phyloP scores from a whole-genome alignment of 2,329 filamentous ascomycete species.

The Sporothrix protearum region DNA sequence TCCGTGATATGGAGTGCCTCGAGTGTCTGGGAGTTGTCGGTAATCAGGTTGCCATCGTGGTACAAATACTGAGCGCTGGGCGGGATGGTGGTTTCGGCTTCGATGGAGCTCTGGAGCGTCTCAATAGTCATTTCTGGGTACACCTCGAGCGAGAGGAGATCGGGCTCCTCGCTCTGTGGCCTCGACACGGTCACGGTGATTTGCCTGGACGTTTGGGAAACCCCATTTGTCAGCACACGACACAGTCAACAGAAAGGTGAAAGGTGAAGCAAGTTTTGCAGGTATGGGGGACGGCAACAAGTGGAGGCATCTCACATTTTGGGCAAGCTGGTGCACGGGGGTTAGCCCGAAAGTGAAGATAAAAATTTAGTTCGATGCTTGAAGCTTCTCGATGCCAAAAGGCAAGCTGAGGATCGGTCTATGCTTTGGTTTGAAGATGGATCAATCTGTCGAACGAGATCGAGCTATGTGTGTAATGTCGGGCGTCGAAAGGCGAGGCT shows the following conservation, averaged over 20 bases:
- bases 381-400: background rate
- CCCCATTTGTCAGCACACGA: background rate
- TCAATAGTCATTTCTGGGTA: conserved; percentile 77
- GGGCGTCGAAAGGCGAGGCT: background rate
- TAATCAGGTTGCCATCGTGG: conserved; percentile 80
- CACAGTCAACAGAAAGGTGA: background rate
- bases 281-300: background rate
- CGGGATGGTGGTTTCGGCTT: conserved; percentile 75
- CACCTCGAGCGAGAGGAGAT: conserved; percentile 78
- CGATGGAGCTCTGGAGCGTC: conserved; percentile 81
- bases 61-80: conserved; percentile 76
- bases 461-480: background rate
- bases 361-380: background rate
- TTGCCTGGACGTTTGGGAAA: conserved; percentile 54
- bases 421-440: background rate
- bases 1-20: conserved; percentile 76
- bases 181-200: conserved; percentile 83
- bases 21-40: conserved; percentile 74
- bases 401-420: background rate
- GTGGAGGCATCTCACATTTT: conserved; percentile 19
- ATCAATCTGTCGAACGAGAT: background rate
- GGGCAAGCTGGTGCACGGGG: conserved; percentile 8
- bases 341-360: background rate
- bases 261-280: background rate
- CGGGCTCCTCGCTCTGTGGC: conserved; percentile 65